phyloP scores from a whole-genome alignment of 2,329 filamentous ascomycete genomes.

The Monosporascus sp. region DNA sequence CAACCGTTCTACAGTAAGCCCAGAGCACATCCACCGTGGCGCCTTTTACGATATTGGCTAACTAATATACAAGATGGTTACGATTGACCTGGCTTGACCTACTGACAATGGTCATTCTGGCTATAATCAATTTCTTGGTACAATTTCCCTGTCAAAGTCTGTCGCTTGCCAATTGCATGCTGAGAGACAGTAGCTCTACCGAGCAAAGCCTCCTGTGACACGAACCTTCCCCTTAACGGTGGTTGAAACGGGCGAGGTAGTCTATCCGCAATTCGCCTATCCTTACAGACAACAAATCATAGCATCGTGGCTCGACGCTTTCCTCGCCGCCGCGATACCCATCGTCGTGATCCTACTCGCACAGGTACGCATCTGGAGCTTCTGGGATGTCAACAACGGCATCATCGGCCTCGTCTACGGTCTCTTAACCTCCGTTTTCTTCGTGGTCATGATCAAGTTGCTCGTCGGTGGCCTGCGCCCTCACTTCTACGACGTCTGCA shows the following conservation, averaged over 20 bases:
- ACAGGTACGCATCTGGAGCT: slow-evolving; percentile 52
- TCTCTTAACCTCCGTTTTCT: slow-evolving; percentile 54
- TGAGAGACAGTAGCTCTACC: slow-evolving; percentile 38
- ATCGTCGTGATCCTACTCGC: slow-evolving; percentile 51
- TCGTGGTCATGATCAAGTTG: slow-evolving; percentile 63
- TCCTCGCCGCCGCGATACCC: slow-evolving; percentile 54
- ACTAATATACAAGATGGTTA: slow-evolving; percentile 2
- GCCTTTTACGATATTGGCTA: background rate
- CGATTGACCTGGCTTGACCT: slow-evolving; percentile 4
- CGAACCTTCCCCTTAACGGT: slow-evolving; percentile 61
- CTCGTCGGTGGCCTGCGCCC: slow-evolving; percentile 60
- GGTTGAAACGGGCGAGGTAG: slow-evolving; percentile 51
- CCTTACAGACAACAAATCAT: slow-evolving; percentile 59
- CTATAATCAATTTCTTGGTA: background rate
- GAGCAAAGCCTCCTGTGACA: slow-evolving; percentile 47
- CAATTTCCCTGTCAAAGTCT: background rate
- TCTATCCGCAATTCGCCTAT: slow-evolving; percentile 61
- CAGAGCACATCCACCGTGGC: too few relatives aligned
- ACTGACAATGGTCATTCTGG: slow-evolving; percentile 2
- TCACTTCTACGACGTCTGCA: slow-evolving; percentile 60
- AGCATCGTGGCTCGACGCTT: slow-evolving; percentile 52
- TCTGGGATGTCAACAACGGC: slow-evolving; percentile 59
- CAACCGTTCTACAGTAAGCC: slow-evolving; percentile 1
- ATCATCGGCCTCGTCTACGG: slow-evolving; percentile 57
- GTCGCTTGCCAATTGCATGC: background rate